Percentiles rank a stretch among this genome's conserved stretches.
phyloP scores from a whole-genome alignment of 305 asterid species.

The Salvia sclarea region DNA sequence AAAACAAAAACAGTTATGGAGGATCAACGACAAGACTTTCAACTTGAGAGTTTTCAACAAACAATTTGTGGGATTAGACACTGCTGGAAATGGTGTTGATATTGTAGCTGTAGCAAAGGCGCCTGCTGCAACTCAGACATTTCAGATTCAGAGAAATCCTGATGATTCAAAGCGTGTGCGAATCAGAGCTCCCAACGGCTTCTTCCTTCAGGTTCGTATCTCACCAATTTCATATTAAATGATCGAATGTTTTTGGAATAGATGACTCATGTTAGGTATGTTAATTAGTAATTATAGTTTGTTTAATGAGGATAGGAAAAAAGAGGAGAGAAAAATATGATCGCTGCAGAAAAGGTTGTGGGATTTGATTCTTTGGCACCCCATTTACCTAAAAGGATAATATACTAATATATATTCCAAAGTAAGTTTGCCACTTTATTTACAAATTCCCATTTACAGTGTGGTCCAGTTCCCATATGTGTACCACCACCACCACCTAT shows the following conservation, averaged over 20 bases:
- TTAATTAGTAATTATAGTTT: no score
- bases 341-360: neutral
- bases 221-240: neutral
- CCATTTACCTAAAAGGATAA: constrained; percentile 26
- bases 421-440: constrained; percentile 20
- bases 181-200: constrained; percentile 59
- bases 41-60: constrained; percentile 64
- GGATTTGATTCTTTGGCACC: constrained; percentile 21
- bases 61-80: constrained; percentile 59
- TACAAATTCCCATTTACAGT: constrained; percentile 18
- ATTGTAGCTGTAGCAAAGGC: constrained; percentile 37
- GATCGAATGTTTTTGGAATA: no score
- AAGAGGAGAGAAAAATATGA: neutral
- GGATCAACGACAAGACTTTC: constrained; percentile 57
- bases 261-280: no score
- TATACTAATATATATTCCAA: constrained; percentile 21
- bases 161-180: constrained; percentile 47
- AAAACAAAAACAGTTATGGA: constrained; percentile 54
- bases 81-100: constrained; percentile 29
- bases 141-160: constrained; percentile 48
- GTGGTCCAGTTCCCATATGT: constrained; percentile 5
- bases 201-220: constrained; percentile 50
- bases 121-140: constrained; percentile 43
- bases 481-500: neutral
- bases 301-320: no score